Percentiles rank a stretch among this genome's conserved stretches.
Conservation (phyloP, 441 rosid species). For the Erodium moschatum region DNA sequence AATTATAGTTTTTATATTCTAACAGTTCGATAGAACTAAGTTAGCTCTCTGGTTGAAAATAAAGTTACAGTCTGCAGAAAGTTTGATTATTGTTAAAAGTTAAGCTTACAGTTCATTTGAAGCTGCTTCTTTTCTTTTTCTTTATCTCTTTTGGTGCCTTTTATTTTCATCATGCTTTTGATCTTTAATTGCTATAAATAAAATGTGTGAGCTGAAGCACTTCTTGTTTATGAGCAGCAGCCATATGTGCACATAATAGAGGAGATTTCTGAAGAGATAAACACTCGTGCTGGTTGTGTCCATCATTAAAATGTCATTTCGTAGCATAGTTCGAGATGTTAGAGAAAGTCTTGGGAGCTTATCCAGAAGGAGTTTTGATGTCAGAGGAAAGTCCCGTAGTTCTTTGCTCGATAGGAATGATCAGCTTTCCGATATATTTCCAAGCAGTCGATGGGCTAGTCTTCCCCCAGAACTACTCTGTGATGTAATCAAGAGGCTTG, state of each 20-base stretch:
- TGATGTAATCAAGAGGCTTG: constrained; percentile 85
- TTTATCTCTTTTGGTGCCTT: background rate
- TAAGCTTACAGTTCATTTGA: background rate
- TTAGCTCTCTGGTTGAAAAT: background rate
- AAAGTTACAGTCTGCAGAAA: background rate
- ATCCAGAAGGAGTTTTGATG: constrained; percentile 76
- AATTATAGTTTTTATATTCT: no score
- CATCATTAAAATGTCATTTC: constrained; percentile 54
- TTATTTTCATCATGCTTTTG: background rate
- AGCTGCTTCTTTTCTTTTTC: background rate
- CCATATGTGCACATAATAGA: background rate
- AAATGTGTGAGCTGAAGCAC: background rate
- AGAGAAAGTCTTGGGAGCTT: constrained; percentile 90
- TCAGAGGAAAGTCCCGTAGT: constrained; percentile 76
- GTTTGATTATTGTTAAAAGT: background rate
- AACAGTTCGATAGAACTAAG: background rate
- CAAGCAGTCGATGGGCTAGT: constrained; percentile 76
- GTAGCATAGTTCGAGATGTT: constrained; percentile 82
- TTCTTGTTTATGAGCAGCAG: background rate
- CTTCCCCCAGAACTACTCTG: constrained; percentile 83
- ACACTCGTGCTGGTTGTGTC: background rate
- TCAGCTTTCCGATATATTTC: constrained; percentile 26
- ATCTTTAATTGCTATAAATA: background rate
- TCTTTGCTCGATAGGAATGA: constrained; percentile 24
- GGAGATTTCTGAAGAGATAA: background rate